Conservation (phyloP, 371 early-diverging fungal genomes). For the Mortierella sp. region DNA sequence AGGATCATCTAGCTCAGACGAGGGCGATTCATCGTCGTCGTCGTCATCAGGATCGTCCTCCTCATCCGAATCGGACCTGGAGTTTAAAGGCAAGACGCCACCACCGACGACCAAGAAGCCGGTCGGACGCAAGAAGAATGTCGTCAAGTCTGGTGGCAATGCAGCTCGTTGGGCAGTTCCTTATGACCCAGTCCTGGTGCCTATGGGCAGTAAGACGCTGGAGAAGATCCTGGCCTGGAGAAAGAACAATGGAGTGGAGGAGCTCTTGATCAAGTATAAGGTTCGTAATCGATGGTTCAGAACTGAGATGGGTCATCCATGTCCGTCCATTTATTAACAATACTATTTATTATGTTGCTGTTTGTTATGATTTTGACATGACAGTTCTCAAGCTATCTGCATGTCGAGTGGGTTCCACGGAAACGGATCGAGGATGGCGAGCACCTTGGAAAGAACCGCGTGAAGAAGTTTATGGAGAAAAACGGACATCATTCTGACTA, state of each 20-base stretch:
- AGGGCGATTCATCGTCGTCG: constrained; percentile 33
- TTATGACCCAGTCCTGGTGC: constrained; percentile 75
- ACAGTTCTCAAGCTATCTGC: constrained; percentile 76
- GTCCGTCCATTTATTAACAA: background rate
- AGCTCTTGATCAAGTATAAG: constrained; percentile 80
- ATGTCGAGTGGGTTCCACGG: constrained; percentile 86
- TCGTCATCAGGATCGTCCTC: constrained; percentile 32
- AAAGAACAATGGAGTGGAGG: constrained; percentile 59
- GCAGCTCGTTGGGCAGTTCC: constrained; percentile 58
- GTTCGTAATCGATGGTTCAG: constrained; percentile 58
- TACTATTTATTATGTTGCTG: background rate
- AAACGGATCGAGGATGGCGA: constrained; percentile 72
- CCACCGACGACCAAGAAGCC: constrained; percentile 42
- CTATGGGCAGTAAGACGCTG: constrained; percentile 76
- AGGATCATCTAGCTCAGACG: constrained; percentile 41
- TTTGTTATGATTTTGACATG: too few species aligned
- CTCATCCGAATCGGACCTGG: constrained; percentile 42
- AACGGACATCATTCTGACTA: constrained; percentile 65
- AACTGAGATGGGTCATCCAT: too few species aligned
- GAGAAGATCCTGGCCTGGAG: constrained; percentile 77
- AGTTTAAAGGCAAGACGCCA: constrained; percentile 48
- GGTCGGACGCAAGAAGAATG: constrained; percentile 36
- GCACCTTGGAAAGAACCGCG: constrained; percentile 80
- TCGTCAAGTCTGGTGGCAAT: constrained; percentile 33
- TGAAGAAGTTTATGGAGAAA: constrained; percentile 82